Percentiles rank a stretch among this genome's conserved stretches.
These are phyloP conservation scores for Trypanosoma melophagium DNA, from an alignment of 208 protist genomes.

Conservation along the genomic window DNA sequence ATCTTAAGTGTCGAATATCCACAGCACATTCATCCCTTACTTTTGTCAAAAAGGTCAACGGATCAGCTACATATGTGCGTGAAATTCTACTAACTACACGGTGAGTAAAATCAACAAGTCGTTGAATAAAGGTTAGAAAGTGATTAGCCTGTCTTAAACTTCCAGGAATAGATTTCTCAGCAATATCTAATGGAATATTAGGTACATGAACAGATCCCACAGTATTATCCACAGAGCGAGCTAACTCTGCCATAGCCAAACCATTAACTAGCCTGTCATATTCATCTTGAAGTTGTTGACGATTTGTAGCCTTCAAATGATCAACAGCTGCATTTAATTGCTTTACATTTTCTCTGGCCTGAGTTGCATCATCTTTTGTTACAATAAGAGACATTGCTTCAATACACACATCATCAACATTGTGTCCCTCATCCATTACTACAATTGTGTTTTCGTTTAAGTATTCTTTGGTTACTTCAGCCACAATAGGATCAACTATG, in stretches of 20 bases:
- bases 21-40: constrained; percentile 87
- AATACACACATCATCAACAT: constrained; percentile 99
- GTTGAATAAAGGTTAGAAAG: constrained; percentile 93
- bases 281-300: constrained; percentile 90
- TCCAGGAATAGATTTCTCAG: constrained; percentile 94
- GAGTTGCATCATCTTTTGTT: constrained; percentile 86
- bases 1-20: constrained; percentile 83
- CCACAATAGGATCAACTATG: constrained; percentile 98
- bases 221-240: constrained; percentile 31
- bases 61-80: constrained; percentile 86
- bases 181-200: constrained; percentile 69
- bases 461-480: constrained; percentile 90
- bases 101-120: constrained; percentile 95
- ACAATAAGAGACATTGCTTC: constrained; percentile 97
- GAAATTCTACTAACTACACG: constrained; percentile 82
- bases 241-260: constrained; percentile 81
- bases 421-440: constrained; percentile 99
- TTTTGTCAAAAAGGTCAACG: constrained; percentile 86
- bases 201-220: constrained; percentile 18
- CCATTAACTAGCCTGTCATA: constrained; percentile 93
- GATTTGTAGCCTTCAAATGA: constrained; percentile 85
- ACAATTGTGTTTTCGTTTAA: constrained; percentile 96
- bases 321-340: constrained; percentile 71
- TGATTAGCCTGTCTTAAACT: constrained; percentile 96
- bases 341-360: constrained; percentile 82